A percentile compares a stretch with the other conserved stretches of the same genome.
Conservation (phyloP, 2,329 filamentous ascomycete genomes). For the Stromatinia cepivora region DNA sequence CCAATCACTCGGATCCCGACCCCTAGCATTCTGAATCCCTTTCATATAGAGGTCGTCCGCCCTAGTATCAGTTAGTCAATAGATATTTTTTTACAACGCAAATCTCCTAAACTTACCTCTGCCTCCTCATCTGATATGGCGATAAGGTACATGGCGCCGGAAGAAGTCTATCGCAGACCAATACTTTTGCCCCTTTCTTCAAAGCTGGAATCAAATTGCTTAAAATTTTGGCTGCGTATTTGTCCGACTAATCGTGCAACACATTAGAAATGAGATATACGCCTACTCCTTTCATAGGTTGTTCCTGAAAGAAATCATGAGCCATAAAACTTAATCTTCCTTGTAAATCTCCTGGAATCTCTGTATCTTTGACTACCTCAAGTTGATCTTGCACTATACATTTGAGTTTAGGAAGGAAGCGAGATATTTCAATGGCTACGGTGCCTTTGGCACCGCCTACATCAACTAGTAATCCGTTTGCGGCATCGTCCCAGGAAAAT, state of each 20-base stretch:
- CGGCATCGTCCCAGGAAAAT: background rate
- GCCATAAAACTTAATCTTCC: slow-evolving; percentile 5
- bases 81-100: too few species aligned
- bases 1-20: slow-evolving; percentile 9
- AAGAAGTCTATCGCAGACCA: background rate
- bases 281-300: background rate
- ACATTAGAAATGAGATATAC: background rate
- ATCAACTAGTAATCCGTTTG: background rate
- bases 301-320: background rate
- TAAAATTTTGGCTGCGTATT: background rate
- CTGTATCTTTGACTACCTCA: background rate
- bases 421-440: background rate
- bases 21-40: background rate
- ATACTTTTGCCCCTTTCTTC: background rate
- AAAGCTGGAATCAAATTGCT: background rate
- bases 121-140: background rate
- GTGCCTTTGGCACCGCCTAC: background rate
- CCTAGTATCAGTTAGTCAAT: background rate
- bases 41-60: slow-evolving; percentile 4
- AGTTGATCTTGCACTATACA: slow-evolving; percentile 7
- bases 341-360: background rate
- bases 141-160: background rate
- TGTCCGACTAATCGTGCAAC: slow-evolving; percentile 4
- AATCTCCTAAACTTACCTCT: background rate
- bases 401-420: background rate